Evolutionary conservation across 116 monocot species (phyloP).

Genomic region (Papilionanthe hybrid): DNA sequence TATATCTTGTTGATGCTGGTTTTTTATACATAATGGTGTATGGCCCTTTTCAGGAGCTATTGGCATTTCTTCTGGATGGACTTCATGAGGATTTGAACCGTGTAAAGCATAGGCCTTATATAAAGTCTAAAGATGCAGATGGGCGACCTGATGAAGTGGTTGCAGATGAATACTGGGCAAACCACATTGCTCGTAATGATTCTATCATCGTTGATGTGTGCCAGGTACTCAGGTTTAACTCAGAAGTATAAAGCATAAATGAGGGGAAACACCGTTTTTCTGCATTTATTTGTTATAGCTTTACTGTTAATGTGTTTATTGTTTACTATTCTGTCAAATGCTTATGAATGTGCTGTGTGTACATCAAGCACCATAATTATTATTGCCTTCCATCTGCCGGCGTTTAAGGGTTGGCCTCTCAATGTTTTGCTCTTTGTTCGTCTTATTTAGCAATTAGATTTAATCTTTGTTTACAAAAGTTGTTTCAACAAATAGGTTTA

Average conservation of each 20-base stretch:
- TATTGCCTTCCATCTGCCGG: background rate
- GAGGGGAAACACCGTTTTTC: background rate
- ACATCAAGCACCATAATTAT: background rate
- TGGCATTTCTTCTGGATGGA: conserved; percentile 97
- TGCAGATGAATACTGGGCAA: conserved; percentile 98
- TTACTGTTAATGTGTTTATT: background rate
- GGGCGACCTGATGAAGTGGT: conserved; percentile 97
- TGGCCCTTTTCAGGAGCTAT: conserved; percentile 59
- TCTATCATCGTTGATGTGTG: conserved; percentile 99
- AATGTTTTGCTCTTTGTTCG: background rate
- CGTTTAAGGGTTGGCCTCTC: background rate
- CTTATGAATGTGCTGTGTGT: no score
- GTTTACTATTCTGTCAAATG: background rate
- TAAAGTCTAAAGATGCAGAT: conserved; percentile 91
- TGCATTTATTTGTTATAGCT: background rate
- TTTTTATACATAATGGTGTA: background rate
- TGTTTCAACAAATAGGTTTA: background rate
- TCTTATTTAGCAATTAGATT: background rate
- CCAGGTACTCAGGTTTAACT: conserved; percentile 51
- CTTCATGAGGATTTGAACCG: conserved; percentile 98
- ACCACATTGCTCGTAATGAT: conserved; percentile 97
- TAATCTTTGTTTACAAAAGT: background rate
- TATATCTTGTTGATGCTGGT: background rate
- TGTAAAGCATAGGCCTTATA: conserved; percentile 90
- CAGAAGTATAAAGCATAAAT: background rate